Percentiles rank a stretch among this genome's conserved stretches.
Evolutionary conservation across 1,284 basidiomycete genomes (phyloP).

Genomic region (Phlebopus sp.): DNA sequence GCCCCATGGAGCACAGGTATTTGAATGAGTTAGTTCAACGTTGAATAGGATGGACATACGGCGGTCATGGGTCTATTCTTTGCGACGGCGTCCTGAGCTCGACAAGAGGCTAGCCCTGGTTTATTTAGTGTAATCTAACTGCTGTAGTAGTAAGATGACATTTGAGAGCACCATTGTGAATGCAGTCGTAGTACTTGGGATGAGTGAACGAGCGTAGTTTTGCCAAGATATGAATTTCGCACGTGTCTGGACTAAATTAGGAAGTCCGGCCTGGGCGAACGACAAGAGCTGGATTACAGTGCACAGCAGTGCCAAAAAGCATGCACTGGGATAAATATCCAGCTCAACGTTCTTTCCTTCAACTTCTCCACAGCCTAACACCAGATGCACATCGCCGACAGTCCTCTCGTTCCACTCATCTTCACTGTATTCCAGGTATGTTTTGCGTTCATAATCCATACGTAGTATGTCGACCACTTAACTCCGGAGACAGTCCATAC

Average conservation of each 20-base stretch:
- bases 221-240: too few species aligned
- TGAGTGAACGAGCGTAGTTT: too few species aligned
- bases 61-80: too few species aligned
- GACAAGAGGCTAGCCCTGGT: too few species aligned
- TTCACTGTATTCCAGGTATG: conserved; percentile 10
- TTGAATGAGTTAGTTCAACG: too few species aligned
- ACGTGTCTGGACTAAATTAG: background rate
- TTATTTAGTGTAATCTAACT: too few species aligned
- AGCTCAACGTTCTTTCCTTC: background rate
- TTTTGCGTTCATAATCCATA: background rate
- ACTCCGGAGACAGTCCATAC: conserved; percentile 62
- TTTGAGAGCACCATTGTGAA: too few species aligned
- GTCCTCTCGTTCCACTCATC: conserved; percentile 10
- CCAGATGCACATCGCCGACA: background rate
- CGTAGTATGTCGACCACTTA: background rate
- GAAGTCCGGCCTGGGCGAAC: background rate
- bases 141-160: too few species aligned
- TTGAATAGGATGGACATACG: too few species aligned
- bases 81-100: too few species aligned
- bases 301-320: background rate
- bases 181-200: too few species aligned
- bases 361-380: background rate
- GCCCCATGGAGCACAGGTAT: too few species aligned
- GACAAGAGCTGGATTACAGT: background rate
- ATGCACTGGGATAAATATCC: background rate